Evolutionary conservation across 2,329 filamentous ascomycete species (phyloP), one percentile per base, ranked within the genome.

Genomic region (Fusarium sambucinum): DNA sequence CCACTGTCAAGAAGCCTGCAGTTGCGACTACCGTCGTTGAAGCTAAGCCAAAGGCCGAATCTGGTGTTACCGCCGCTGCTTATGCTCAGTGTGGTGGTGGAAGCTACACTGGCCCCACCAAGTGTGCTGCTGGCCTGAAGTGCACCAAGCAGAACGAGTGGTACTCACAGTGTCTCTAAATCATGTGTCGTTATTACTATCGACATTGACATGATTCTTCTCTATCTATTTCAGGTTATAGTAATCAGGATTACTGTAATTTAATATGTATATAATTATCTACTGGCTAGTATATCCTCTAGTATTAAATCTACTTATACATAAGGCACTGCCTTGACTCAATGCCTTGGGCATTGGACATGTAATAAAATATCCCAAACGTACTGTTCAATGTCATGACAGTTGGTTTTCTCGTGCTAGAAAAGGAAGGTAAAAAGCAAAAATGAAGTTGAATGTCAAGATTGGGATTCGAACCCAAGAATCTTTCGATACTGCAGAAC

Each of bases 121-220:
- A 55, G n/a, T 76, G 73, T 30, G 65, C 46, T 4, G 42, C 61
- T 25, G 74, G 72, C 6, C 33, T 66, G 41, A 74, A 52, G 25
- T 73, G 72, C 35, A 63, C 54, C 37, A 61, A 69, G 54, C 55
- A 60, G 32, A 75, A 71, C 19, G 66, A 73, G 13, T 76, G 64
- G 70, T 76, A 75, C 61, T 69, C 61, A 3, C 75, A 77, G 63
- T 76, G 75, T 38, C 5, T 75, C 1, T 73, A 25, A 21, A 14
- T 12, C 9, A 6, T 7, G 17, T 11, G 6, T 47, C 7, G 19
- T 16, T 23, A 13, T 21, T 8, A 11, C 12, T 6, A 17, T 4
- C 7, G 32, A 33, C 32, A 33, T 17, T 16, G 13, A 9, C 6
- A 3, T 16, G 8, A 17, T 33, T 17, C 8, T 14, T 16, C 32